Evolutionary conservation across 169 alveolate genomes (phyloP).

Genomic region (Amoebophrya sp.): DNA sequence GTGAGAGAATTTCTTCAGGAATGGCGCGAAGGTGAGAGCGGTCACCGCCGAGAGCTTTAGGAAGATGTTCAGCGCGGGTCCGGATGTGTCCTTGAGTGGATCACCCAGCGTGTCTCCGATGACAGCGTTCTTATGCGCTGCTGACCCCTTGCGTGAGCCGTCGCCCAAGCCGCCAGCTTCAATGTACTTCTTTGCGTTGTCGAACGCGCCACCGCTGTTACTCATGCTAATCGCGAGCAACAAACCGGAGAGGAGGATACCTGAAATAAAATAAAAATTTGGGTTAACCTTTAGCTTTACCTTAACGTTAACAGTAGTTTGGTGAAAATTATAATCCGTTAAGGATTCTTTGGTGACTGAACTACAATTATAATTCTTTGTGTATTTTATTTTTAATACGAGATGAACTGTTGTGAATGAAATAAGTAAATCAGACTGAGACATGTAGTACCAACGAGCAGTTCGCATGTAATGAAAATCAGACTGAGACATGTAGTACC

Average conservation of each 20-base stretch:
- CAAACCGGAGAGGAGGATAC: conserved; percentile 74
- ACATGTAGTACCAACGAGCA: too few species aligned
- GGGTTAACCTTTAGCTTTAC: conserved; percentile 69
- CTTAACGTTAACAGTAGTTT: conserved; percentile 72
- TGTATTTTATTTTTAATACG: too few species aligned
- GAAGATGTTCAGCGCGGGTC: conserved; percentile 76
- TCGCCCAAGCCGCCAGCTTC: conserved; percentile 53
- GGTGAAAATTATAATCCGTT: too few species aligned
- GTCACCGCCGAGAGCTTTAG: conserved; percentile 70
- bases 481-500: too few species aligned
- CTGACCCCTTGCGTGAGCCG: background rate
- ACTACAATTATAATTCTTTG: too few species aligned
- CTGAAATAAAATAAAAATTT: conserved; percentile 67
- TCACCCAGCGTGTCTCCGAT: conserved; percentile 84
- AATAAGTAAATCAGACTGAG: too few species aligned
- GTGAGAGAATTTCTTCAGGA: background rate
- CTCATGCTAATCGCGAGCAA: conserved; percentile 74
- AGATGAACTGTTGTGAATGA: too few species aligned
- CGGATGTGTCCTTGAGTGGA: conserved; percentile 87
- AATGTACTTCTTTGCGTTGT: conserved; percentile 76
- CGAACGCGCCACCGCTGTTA: conserved; percentile 85
- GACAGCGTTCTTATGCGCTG: conserved; percentile 71
- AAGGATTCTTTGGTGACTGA: too few species aligned
- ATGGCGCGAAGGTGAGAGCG: conserved; percentile 17
- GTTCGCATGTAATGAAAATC: conserved; percentile 35